Base-by-base conservation (phyloP, 805 yeast species). In the Cyberlindnera mrakii region DNA sequence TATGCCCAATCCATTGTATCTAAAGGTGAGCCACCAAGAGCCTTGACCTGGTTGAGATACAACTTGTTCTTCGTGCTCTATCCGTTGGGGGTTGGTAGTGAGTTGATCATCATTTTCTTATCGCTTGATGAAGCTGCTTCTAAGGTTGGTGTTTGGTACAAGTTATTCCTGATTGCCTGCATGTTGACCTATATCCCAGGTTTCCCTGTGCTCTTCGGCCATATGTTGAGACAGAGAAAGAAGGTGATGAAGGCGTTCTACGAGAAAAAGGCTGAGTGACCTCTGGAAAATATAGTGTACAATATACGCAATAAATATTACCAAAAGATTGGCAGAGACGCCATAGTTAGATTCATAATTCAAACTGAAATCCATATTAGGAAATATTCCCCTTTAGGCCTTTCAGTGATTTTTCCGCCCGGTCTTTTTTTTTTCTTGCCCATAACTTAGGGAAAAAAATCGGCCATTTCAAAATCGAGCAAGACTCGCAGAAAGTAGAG, bases 21-120 rank as follows among this genome's bases (percentile, higher is more conserved):
- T 25, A 66, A 68, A 8, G 77, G 73, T 1, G 57, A 66, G 1
- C 81, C 85, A 14, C 85, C 93, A 5, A 54, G 58, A 32, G 59
- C 67, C 58, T 70, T 91, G 51, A 75, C 80, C 16, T 75, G 82
- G 73, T 66, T 88, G 50, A 77, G 99, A 57, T 93, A 93, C 72
- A 85, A 85, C 49, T 67, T 87, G 23, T 93, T 93, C 64, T 75
- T 77, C 51, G 77, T 87, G 3, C 69, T 93, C 50, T 93, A 93
- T 58, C 99, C 99, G 16, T 63, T 84, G 17, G 99, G 99, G 3
- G 96, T 90, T n/a, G 76, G 85, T 2, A 79, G 91, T 48, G 99
- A 93, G 62, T 70, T 85, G 46, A 57, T 71, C 30, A 77, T 88
- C 65, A 72, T 87, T 46, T 82, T 77, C 64, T 64, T 78, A 43